Evolutionary conservation across 345 rosid species (phyloP).

Genomic region (Durio zibethinus): DNA sequence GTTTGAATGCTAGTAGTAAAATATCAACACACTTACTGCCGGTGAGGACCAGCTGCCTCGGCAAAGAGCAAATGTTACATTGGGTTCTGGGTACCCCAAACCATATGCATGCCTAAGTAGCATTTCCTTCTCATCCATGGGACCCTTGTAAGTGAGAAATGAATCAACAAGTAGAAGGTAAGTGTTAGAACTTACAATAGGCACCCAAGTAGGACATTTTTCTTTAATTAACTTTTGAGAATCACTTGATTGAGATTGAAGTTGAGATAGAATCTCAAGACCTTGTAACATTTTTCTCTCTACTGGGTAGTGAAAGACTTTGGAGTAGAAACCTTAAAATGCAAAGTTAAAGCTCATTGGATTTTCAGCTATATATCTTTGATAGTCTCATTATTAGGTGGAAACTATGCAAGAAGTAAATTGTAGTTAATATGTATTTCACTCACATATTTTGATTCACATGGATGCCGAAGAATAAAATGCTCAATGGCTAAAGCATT

Average conservation of each 20-base stretch:
- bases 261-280: not conserved
- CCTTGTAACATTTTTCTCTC: not conserved
- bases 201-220: not conserved
- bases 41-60: slow-evolving; percentile 94
- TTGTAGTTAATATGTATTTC: not conserved
- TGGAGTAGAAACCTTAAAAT: not conserved
- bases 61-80: slow-evolving; percentile 82
- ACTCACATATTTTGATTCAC: slow-evolving; percentile 62
- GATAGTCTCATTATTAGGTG: too few relatives aligned
- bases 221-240: not conserved
- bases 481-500: slow-evolving; percentile 77
- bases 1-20: not conserved
- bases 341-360: not conserved
- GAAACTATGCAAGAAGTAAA: not conserved
- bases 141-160: slow-evolving; percentile 38
- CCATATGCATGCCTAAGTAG: slow-evolving; percentile 67
- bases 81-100: slow-evolving; percentile 76
- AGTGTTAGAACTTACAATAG: not conserved
- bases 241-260: not conserved
- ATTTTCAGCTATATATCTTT: not conserved
- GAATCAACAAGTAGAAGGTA: not conserved
- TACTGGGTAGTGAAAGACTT: not conserved
- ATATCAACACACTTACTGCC: slow-evolving; percentile 46
- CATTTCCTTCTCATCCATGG: slow-evolving; percentile 71
- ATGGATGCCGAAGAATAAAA: slow-evolving; percentile 83